Conservation (phyloP, 2,329 filamentous ascomycete species). For the Pestalotiopsis sp. region DNA sequence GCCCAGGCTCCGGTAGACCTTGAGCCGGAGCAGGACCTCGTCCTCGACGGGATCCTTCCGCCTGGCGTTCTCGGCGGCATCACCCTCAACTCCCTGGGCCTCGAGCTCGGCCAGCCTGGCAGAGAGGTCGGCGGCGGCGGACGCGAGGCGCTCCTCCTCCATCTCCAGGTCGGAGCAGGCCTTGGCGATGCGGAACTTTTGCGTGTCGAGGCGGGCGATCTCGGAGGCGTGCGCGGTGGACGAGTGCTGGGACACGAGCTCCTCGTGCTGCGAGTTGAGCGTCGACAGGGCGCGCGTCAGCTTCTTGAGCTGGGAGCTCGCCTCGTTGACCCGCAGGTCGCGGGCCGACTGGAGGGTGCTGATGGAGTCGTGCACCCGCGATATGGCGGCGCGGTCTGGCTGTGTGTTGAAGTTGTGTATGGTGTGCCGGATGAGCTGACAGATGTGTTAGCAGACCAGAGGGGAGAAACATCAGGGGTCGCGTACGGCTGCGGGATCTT, state of each 20-base stretch:
- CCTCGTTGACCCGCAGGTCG: slow-evolving; percentile 73
- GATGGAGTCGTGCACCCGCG: slow-evolving; percentile 83
- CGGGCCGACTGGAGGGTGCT: slow-evolving; percentile 83
- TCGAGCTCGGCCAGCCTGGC: slow-evolving; percentile 82
- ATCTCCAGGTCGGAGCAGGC: slow-evolving; percentile 86
- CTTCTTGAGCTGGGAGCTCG: slow-evolving; percentile 68
- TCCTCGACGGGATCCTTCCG: slow-evolving; percentile 57
- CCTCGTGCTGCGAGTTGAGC: slow-evolving; percentile 74
- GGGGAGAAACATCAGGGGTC: too few species aligned
- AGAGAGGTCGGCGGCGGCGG: slow-evolving; percentile 75
- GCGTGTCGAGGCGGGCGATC: slow-evolving; percentile 86
- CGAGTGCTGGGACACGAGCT: slow-evolving; percentile 76
- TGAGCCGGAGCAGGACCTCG: slow-evolving; percentile 74
- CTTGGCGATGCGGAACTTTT: slow-evolving; percentile 95
- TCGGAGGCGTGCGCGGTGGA: slow-evolving; percentile 78
- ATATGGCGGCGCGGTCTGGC: slow-evolving; percentile 82
- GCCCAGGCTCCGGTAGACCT: slow-evolving; percentile 87
- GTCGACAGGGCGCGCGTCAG: slow-evolving; percentile 77
- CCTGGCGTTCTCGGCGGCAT: slow-evolving; percentile 33
- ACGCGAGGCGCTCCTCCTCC: slow-evolving; percentile 88
- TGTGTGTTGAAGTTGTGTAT: slow-evolving; percentile 93
- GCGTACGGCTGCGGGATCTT: slow-evolving; percentile 83
- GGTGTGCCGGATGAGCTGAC: slow-evolving; percentile 86
- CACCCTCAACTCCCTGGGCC: slow-evolving; percentile 82
- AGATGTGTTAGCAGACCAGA: slow-evolving; percentile 11